phyloP scores from a whole-genome alignment of 2,329 filamentous ascomycete species.

The Bertia moriformis region DNA sequence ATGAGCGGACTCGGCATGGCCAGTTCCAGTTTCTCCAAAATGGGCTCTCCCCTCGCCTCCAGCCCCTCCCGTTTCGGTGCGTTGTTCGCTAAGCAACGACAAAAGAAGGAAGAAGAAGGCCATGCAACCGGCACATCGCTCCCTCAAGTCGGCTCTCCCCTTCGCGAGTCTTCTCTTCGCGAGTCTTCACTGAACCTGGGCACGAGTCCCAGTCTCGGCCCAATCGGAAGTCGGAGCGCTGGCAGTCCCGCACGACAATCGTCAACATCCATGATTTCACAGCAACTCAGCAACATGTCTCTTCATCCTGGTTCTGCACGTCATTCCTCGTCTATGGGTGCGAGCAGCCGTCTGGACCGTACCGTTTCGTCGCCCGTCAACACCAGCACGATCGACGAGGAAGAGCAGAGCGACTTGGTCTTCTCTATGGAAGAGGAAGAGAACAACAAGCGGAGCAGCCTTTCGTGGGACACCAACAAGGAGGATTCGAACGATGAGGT shows the following conservation, averaged over 20 bases:
- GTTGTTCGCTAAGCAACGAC: constrained; percentile 36
- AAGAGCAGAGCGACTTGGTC: constrained; percentile 26
- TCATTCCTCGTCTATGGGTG: constrained; percentile 12
- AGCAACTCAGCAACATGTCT: constrained; percentile 28
- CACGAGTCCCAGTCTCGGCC: constrained; percentile 31
- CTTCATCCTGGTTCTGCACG: constrained; percentile 23
- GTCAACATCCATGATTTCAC: constrained; percentile 46
- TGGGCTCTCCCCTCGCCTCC: constrained; percentile 38
- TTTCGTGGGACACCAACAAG: constrained; percentile 17
- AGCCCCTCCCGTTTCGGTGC: constrained; percentile 49
- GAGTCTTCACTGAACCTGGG: constrained; percentile 37
- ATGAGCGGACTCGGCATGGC: constrained; percentile 27
- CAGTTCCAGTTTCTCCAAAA: constrained; percentile 27
- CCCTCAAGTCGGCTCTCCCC: constrained; percentile 49
- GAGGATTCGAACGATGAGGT: constrained; percentile 3
- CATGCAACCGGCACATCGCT: constrained; percentile 28
- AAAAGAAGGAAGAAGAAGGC: constrained; percentile 31
- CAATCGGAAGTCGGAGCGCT: constrained; percentile 27
- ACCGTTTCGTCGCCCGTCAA: constrained; percentile 26
- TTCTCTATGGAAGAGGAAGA: constrained; percentile 35
- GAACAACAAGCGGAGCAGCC: constrained; percentile 19
- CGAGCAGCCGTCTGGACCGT: constrained; percentile 21
- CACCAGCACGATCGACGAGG: constrained; percentile 28
- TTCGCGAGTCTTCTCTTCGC: constrained; percentile 47
- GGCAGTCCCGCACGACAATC: constrained; percentile 38